phyloP scores from a whole-genome alignment of 2,329 filamentous ascomycete species.

The Phyllosticta citribraziliensis region DNA sequence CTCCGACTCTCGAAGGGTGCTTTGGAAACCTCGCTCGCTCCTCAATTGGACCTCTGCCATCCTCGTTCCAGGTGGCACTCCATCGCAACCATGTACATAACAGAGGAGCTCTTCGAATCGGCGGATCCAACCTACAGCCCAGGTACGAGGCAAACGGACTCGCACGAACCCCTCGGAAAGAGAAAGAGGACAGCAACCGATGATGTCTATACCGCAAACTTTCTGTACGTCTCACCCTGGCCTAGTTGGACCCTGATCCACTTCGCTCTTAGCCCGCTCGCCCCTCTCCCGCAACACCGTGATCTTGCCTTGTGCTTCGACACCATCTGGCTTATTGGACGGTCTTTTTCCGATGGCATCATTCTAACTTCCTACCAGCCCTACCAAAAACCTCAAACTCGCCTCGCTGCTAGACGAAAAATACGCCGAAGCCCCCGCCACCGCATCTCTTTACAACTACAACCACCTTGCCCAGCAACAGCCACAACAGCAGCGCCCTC shows the following conservation, averaged over 20 bases:
- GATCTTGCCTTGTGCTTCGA: not conserved
- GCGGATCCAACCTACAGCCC: not conserved
- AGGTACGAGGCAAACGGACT: not conserved
- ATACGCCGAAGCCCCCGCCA: not conserved
- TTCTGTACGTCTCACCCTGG: not conserved
- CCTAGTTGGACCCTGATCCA: not conserved
- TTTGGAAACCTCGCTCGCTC: not conserved
- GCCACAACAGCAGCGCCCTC: not conserved
- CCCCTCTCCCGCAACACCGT: not conserved
- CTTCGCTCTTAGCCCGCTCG: not conserved
- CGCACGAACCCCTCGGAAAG: conserved; percentile 2
- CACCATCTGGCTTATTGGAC: not conserved
- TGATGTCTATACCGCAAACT: conserved; percentile 2
- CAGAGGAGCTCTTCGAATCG: conserved; percentile 7
- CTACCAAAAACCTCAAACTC: conserved; percentile 6
- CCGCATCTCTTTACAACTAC: not conserved
- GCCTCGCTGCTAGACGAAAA: not conserved
- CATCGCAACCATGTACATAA: conserved; percentile 5
- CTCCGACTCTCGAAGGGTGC: not conserved
- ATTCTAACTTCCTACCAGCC: not conserved
- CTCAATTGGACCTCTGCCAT: not conserved
- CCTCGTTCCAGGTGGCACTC: not conserved
- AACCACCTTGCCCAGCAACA: not conserved
- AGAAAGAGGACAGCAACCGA: conserved; percentile 2
- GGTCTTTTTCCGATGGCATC: not conserved